Evolutionary conservation across 352 stramenopile species (phyloP), one percentile per base, ranked within the genome.

Genomic region (Pythium scleroteichum): DNA sequence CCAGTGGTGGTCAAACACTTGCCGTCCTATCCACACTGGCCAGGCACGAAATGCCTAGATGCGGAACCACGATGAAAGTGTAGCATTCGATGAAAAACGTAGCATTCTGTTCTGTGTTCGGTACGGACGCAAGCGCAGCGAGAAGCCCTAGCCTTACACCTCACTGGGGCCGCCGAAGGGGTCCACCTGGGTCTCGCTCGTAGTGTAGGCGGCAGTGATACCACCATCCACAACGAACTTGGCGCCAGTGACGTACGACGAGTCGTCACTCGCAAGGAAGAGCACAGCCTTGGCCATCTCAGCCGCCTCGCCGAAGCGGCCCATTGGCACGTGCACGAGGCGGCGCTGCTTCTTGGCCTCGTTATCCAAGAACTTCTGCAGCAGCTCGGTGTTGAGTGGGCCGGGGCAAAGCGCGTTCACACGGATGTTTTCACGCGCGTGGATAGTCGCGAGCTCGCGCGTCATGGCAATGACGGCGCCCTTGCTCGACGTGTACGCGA

Each of bases 401-500:
- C 87, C 87, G 4, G 87, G 87, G 53, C 83, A 94, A 9, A 96
- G 75, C 20, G 86, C 85, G 57, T 96, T 96, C 22, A 96, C 87
- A 19, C 87, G 78, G 56, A 96, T 94, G 66, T 95, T 95, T 59
- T 96, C 81, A 40, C 85, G 79, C 46, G 87, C 87, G 58, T 95
- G 85, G 62, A 95, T 89, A 9, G 87, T 87, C 9, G 85, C 84
- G 46, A 96, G 69, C 49, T 95, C 85, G 33, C 85, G 79, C n/a
- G 84, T 90, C 76, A 96, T 89, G 39, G 85, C 77, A 55, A 95
- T 88, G 33, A 96, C 85, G 2, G 86, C 87, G n/a, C 85, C 87
- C 62, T 95, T 95, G 68, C 82, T 93, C 29, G 79, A 88, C 41
- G 86, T 95, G 72, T 95, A 95, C 58, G 86, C 86, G n/a, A 95